Percentiles rank a stretch among this genome's conserved stretches.
phyloP scores from a whole-genome alignment of 352 stramenopile species.

The Globisporangium solare region DNA sequence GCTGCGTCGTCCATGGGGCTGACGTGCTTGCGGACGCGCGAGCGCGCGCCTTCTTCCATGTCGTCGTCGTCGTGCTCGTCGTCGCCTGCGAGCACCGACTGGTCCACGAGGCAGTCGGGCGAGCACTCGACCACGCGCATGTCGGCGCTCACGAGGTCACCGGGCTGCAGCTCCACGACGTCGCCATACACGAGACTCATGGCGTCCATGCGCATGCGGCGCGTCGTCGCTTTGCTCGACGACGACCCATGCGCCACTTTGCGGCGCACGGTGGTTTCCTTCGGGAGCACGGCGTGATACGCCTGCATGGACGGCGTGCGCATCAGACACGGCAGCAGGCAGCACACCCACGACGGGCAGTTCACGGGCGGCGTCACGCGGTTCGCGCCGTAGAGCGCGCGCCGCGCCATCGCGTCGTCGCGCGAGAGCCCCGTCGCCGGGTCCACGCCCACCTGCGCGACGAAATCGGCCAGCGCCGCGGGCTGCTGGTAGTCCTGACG shows the following conservation, averaged over 20 bases:
- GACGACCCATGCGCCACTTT: conserved; percentile 15
- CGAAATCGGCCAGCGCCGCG: conserved; percentile 45
- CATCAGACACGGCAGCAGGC: conserved; percentile 91
- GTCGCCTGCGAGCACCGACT: conserved; percentile 36
- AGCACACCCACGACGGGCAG: conserved; percentile 93
- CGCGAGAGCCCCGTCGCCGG: conserved; percentile 51
- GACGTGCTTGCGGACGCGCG: conserved; percentile 31
- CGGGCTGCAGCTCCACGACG: conserved; percentile 87
- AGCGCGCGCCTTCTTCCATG: conserved; percentile 15
- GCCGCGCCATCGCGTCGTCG: conserved; percentile 68
- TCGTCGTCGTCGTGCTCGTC: conserved; percentile 24
- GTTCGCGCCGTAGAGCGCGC: conserved; percentile 81
- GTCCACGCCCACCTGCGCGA: conserved; percentile 58
- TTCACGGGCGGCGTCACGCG: conserved; percentile 87
- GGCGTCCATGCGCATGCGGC: conserved; percentile 89
- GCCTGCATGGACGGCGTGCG: conserved; percentile 88
- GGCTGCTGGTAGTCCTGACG: conserved; percentile 34
- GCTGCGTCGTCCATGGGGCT: conserved; percentile 8
- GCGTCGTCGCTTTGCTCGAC: conserved; percentile 28
- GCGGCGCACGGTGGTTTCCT: conserved; percentile 87
- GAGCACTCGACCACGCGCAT: conserved; percentile 78
- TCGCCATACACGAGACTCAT: conserved; percentile 89
- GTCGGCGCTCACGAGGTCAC: conserved; percentile 89
- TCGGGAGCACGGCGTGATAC: conserved; percentile 79
- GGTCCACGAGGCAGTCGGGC: conserved; percentile 67